Evolutionary conservation across 208 protist species (phyloP), one percentile per base, ranked within the genome.

Genomic region (Trypanosoma conorhini): DNA sequence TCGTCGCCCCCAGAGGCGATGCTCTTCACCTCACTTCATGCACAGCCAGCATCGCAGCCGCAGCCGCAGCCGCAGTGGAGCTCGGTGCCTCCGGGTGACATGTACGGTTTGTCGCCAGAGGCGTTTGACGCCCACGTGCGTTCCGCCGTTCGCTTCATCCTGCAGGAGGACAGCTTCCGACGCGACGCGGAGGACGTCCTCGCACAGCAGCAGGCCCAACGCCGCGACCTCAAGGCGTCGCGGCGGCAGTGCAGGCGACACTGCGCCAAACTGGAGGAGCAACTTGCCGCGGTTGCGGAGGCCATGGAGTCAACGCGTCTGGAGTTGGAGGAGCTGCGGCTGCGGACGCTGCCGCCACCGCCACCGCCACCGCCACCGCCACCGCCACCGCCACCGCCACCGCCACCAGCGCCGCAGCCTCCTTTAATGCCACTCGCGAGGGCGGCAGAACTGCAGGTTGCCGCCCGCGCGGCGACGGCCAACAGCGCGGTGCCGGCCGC

Each of bases 121-220:
- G 73, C 70, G 2, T 74, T 91, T 26, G 73, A 91, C 26, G 77
- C 68, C 15, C 81, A 89, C 46, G 55, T 94, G 28, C 88, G 81
- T 21, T 71, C 72, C 4, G 77, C 81, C 0, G 76, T 81, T 15
- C 80, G 83, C 0, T 48, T 73, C 44, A 75, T 89, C 19, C 60
- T 89, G 31, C 54, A 64, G 19, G 88, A 86, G 51, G 80, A 82
- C 48, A 81, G 84, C 51, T 72, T 79, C 31, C 70, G 67, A 7
- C 78, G 75, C 58, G 76, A 76, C 5, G 24, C 51, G 31, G 63
- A 72, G 31, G 69, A 58, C 19, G 33, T 72, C 0, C 8, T 44
- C 17, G 21, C 33, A 40, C 55, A 79, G 66, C 67, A 76, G 55
- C 48, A 67, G 42, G 52, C 64, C 50, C 72, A 64, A 5, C 60